These are phyloP conservation scores for Magnaporthiopsis rhizophila DNA, from an alignment of 2,329 filamentous ascomycete genomes.

Conservation along the genomic window DNA sequence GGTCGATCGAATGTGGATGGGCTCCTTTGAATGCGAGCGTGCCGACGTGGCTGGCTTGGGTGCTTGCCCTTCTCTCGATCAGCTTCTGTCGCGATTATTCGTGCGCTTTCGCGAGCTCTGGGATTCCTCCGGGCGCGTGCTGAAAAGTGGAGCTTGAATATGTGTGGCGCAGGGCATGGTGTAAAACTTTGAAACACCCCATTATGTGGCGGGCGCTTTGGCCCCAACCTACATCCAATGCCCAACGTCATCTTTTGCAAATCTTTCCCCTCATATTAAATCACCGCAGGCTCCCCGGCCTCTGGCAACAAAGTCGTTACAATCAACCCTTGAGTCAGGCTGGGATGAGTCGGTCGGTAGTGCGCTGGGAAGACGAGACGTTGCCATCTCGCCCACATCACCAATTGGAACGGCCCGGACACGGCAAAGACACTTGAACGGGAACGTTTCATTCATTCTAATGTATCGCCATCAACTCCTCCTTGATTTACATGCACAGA, in stretches of 20 bases:
- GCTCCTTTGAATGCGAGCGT: neutral
- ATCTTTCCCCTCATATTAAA: too few species aligned
- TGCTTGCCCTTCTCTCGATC: neutral
- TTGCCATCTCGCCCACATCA: neutral
- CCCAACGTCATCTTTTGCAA: too few species aligned
- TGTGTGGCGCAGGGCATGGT: neutral
- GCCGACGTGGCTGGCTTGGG: neutral
- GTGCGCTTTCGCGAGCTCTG: neutral
- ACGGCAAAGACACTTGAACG: neutral
- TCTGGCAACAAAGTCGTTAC: too few species aligned
- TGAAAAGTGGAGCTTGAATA: neutral
- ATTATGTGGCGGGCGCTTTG: neutral
- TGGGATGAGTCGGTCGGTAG: too few species aligned
- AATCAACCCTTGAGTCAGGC: too few species aligned
- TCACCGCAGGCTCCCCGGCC: too few species aligned
- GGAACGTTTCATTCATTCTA: neutral
- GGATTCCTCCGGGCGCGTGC: neutral
- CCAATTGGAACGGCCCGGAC: neutral
- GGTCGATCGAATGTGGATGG: neutral
- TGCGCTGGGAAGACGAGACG: too few species aligned
- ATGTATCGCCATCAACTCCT: neutral
- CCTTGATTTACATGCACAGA: neutral
- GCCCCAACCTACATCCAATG: neutral
- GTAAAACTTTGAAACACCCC: neutral
- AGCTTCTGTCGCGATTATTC: neutral